Conservation (phyloP, 305 asterid genomes). For the Nicotiana rustica region DNA sequence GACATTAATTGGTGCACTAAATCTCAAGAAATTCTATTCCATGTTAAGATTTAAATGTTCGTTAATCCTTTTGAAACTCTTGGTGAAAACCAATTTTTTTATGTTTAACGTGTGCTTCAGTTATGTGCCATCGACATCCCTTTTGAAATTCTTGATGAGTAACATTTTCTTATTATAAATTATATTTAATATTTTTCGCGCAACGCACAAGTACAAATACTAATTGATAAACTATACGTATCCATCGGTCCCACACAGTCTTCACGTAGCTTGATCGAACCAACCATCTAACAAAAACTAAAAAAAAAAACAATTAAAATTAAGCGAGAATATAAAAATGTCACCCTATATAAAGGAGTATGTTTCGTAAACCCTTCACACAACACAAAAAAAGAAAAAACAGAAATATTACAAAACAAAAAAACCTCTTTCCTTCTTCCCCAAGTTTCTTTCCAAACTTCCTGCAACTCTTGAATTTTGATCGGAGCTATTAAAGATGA, state of each 20-base stretch:
- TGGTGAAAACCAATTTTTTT: constrained; percentile 76
- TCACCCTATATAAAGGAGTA: constrained; percentile 37
- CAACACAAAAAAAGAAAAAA: constrained; percentile 4
- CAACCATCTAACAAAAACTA: neutral
- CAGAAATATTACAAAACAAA: neutral
- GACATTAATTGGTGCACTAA: constrained; percentile 84
- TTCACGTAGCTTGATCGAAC: constrained; percentile 27
- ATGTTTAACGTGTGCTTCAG: constrained; percentile 87
- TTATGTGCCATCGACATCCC: constrained; percentile 42
- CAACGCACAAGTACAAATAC: too few species aligned
- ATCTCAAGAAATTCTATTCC: constrained; percentile 89
- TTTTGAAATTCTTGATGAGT: neutral
- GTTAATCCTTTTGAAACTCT: constrained; percentile 88
- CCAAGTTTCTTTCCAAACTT: constrained; percentile 46
- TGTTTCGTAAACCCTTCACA: neutral
- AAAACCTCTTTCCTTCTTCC: neutral
- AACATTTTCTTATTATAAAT: too few species aligned
- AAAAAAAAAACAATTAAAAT: constrained; percentile 12
- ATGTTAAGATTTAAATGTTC: constrained; percentile 96
- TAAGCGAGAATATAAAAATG: neutral
- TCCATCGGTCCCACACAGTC: neutral
- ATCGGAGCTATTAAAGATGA: constrained; percentile 45
- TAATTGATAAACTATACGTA: neutral
- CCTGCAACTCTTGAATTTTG: constrained; percentile 28
- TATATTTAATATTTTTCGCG: too few species aligned